Conservation (phyloP, 352 stramenopile genomes). For the Globisporangium viniferum region DNA sequence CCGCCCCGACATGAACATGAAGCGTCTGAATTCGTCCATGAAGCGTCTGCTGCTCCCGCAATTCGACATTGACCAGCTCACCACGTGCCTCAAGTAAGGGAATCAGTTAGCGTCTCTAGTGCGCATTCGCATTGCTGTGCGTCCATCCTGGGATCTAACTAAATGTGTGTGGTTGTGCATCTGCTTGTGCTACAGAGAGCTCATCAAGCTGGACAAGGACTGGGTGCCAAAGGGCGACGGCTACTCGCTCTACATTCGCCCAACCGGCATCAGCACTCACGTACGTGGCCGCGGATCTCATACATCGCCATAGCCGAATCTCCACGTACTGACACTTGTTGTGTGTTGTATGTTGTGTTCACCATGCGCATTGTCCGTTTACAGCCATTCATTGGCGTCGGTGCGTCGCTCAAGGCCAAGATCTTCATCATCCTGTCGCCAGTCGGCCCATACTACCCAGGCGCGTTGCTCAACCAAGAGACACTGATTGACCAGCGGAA, state of each 20-base stretch:
- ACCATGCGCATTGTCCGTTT: not conserved
- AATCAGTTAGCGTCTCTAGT: constrained; percentile 11
- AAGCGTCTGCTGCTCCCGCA: constrained; percentile 85
- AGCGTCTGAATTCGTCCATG: constrained; percentile 93
- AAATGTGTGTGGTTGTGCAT: not conserved
- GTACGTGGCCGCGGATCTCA: constrained; percentile 19
- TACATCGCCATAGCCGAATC: no score
- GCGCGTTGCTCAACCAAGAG: constrained; percentile 11
- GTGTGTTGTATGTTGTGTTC: not conserved
- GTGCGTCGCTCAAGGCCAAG: constrained; percentile 85
- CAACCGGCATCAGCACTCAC: constrained; percentile 91
- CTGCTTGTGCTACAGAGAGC: constrained; percentile 27
- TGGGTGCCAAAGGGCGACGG: constrained; percentile 95
- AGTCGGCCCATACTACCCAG: constrained; percentile 97
- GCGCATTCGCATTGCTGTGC: not conserved
- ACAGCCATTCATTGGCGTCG: constrained; percentile 89
- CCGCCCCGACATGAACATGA: constrained; percentile 96
- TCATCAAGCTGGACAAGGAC: constrained; percentile 81
- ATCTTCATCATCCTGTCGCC: constrained; percentile 96
- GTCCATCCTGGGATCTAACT: not conserved
- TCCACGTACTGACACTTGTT: no score
- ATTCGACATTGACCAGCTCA: constrained; percentile 91
- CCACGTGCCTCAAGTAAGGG: constrained; percentile 87
- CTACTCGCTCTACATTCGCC: constrained; percentile 96
- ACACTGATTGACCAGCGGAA: no score